Conservation (phyloP, 768 basidiomycete species). For the Leccinum ochraceum region DNA sequence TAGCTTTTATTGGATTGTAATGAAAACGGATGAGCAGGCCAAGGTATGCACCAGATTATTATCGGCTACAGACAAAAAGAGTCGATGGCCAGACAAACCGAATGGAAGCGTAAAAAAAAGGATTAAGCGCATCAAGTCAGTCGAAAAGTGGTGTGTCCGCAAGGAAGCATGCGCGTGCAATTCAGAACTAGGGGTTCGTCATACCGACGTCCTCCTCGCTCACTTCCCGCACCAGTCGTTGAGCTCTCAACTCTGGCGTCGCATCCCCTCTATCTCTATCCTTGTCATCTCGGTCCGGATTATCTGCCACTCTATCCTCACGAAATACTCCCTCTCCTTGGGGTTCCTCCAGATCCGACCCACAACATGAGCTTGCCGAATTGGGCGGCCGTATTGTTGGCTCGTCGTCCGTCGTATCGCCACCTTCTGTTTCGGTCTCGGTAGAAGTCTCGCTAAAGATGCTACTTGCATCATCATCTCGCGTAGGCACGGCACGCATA, state of each 20-base stretch:
- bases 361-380: slow-evolving; percentile 40
- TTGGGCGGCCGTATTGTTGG: slow-evolving; percentile 70
- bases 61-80: slow-evolving; percentile 22
- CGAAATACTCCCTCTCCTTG: slow-evolving; percentile 33
- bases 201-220: slow-evolving; percentile 36
- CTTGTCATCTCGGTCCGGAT: slow-evolving; percentile 21
- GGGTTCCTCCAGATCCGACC: slow-evolving; percentile 37
- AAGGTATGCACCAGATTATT: slow-evolving; percentile 31
- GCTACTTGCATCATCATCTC: slow-evolving; percentile 36
- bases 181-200: slow-evolving; percentile 29
- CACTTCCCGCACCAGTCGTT: slow-evolving; percentile 28
- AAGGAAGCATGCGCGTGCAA: not conserved
- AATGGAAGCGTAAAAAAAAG: slow-evolving; percentile 2
- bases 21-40: slow-evolving; percentile 10
- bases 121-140: slow-evolving; percentile 1
- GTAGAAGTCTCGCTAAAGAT: slow-evolving; percentile 42
- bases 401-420: slow-evolving; percentile 72
- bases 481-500: slow-evolving; percentile 26
- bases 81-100: slow-evolving; percentile 15
- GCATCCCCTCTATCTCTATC: slow-evolving; percentile 33
- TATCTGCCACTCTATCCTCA: slow-evolving; percentile 14
- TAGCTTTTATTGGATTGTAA: slow-evolving; percentile 17
- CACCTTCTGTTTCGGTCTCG: slow-evolving; percentile 54
- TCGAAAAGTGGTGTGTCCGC: not conserved
- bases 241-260: slow-evolving; percentile 35